Evolutionary conservation across 2,329 filamentous ascomycete species (phyloP), one percentile per base, ranked within the genome.

Genomic region (Metarhizium humberi): DNA sequence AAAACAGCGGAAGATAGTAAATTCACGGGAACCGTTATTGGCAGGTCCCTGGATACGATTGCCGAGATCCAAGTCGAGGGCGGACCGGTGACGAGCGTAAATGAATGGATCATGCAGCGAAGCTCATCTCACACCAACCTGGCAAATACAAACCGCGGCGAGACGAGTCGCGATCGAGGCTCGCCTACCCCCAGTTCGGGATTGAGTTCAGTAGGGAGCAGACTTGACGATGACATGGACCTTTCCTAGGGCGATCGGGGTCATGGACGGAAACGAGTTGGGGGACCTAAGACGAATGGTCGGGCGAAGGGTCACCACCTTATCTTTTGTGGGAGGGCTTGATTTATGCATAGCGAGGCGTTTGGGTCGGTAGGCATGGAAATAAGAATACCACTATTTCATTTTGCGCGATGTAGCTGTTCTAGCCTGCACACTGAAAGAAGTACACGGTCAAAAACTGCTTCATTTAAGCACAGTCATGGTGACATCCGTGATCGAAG

Each of bases 1-100:
- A 95, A 94, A 63, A 88, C 87, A 1, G 89, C 88, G 59, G 90
- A 95, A 64, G 91, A 95, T 65, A 86, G 86, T 10, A 86, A 92
- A 64, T 95, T 90, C 69, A 83, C 87, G 61, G 90, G 90, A 34
- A 96, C 92, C 0, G 80, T 94, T 0, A 76, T 97, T 11, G 92
- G 92, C 4, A 85, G 85, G 60, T 76, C 79, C 48, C 80, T 79
- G 51, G 90, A 95, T 61, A 80, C 85, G 55, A 25, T 57, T 10
- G 83, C 82, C 64, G 81, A 86, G 7, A 75, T 96, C 32, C 76
- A 85, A 52, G 86, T 95, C 52, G 91, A 95, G 67, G 92, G 92
- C 47, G 89, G 89, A 20, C 59, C 64, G 8, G 64, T 68, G 30
- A 68, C 66, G 16, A 69, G 62, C 56, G 71, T 73, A 40, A 53